Percentiles rank a stretch among this genome's conserved stretches.
These are phyloP conservation scores for Xylariaceae sp. DNA, from an alignment of 2,329 filamentous ascomycete species.

Conservation along the genomic window DNA sequence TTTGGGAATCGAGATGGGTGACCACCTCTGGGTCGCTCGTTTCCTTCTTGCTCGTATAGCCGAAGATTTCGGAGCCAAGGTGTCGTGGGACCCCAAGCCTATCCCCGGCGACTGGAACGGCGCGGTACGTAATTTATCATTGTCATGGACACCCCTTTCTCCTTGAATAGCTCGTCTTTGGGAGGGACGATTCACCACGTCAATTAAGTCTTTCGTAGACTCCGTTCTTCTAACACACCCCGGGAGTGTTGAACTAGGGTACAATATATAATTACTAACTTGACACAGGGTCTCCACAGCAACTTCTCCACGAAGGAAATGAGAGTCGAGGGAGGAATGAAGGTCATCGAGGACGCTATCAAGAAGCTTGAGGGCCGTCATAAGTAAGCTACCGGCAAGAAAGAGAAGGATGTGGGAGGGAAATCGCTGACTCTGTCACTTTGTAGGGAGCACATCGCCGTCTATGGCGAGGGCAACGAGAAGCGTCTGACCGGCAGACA, in stretches of 20 bases:
- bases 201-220: conserved; percentile 6
- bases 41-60: conserved; percentile 89
- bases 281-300: conserved; percentile 60
- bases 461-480: conserved; percentile 96
- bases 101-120: conserved; percentile 97
- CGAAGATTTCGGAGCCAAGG: conserved; percentile 95
- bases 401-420: neutral
- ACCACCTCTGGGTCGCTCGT: conserved; percentile 92
- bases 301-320: conserved; percentile 92
- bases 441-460: conserved; percentile 75
- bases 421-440: neutral
- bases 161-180: conserved; percentile 71
- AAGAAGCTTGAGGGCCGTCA: conserved; percentile 81
- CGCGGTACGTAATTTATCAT: conserved; percentile 44
- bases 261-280: neutral
- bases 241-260: too few relatives aligned
- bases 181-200: neutral
- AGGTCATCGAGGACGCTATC: conserved; percentile 84
- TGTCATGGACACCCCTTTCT: conserved; percentile 57
- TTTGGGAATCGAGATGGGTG: conserved; percentile 86
- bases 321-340: conserved; percentile 91
- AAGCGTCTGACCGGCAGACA: conserved; percentile 89
- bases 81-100: conserved; percentile 94
- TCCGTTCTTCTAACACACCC: neutral
- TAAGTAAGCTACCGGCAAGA: conserved; percentile 32